A percentile compares a stretch with the other conserved stretches of the same genome.
Evolutionary conservation across 768 basidiomycete genomes (phyloP).

Genomic region (Royoungia palumana): DNA sequence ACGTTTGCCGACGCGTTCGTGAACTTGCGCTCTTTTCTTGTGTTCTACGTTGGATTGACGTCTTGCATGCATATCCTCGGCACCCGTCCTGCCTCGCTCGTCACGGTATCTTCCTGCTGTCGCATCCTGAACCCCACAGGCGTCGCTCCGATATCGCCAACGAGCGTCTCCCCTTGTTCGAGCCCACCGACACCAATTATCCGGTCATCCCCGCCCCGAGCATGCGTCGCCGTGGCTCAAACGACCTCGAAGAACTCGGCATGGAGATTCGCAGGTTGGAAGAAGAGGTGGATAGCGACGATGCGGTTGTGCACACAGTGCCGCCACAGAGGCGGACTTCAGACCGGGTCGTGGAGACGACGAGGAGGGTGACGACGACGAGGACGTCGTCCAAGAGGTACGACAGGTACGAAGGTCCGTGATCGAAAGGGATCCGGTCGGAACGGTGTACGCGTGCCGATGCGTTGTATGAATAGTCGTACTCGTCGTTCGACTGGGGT

Average conservation of each 20-base stretch:
- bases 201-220: constrained; percentile 59
- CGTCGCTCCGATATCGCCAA: constrained; percentile 72
- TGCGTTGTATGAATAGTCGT: no score
- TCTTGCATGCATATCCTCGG: not conserved
- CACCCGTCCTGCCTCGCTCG: no score
- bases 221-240: constrained; percentile 48
- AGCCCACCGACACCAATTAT: constrained; percentile 32
- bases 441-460: no score
- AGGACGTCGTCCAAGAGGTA: constrained; percentile 60
- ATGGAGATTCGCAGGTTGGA: constrained; percentile 69
- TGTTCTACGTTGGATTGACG: not conserved
- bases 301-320: not conserved
- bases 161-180: constrained; percentile 67
- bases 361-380: constrained; percentile 41
- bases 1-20: constrained; percentile 77
- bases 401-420: constrained; percentile 27
- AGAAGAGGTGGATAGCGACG: constrained; percentile 43
- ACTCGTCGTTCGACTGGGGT: no score
- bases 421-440: no score
- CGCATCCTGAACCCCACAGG: constrained; percentile 31
- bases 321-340: constrained; percentile 25
- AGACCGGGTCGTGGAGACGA: constrained; percentile 62
- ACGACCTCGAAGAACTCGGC: constrained; percentile 41
- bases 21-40: not conserved
- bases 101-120: no score